Evolutionary conservation across 257 asterid species (phyloP), one percentile per base, ranked within the genome.

Genomic region (Solanum gandarillasii): DNA sequence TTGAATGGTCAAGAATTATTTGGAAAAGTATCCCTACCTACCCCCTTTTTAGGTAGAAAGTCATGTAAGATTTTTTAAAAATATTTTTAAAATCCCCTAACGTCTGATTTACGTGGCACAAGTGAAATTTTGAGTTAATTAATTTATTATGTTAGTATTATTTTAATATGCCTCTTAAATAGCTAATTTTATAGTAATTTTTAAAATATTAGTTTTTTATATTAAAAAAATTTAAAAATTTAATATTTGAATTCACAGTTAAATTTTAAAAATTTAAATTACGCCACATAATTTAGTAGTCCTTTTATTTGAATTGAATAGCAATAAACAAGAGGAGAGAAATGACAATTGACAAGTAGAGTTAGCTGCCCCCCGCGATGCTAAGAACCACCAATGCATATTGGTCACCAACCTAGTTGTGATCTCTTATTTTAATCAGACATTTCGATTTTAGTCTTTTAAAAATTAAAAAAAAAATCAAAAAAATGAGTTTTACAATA

Each of bases 31-130:
- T 23, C 71, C 16, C 31, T 23, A 62, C 71, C 16, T 62, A 62
- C 31, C 31, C 1, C 71, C 4, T n/a, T 10, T 62, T 62, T 10
- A 62, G 31, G 1, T 62, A 10, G 31, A 55, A 55, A 55, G 0
- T 55, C 65, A 55, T 55, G 12, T 20, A 0, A 55, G 65, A 55
- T 55, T 36, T 36, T 31, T 31, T 5, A 0, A 5, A 35, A 35
- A 5, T 31, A 31, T 31, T 31, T 31, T 31, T 55, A 55, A 55
- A 18, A 55, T 55, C 0, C 2, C 11, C 12, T 8, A 1, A 0
- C 0, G 5, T 52, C 4, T 6, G 0, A 55, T 58, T 58, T 58
- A 58, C 2, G 4, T 65, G 8, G 3, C 3, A 65, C 16, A n/a
- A 11, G 0, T 65, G 1, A 65, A 65, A 65, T 10, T n/a, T 65